Evolutionary conservation across 352 stramenopile species (phyloP).

Genomic region (Globisporangium radiosum): DNA sequence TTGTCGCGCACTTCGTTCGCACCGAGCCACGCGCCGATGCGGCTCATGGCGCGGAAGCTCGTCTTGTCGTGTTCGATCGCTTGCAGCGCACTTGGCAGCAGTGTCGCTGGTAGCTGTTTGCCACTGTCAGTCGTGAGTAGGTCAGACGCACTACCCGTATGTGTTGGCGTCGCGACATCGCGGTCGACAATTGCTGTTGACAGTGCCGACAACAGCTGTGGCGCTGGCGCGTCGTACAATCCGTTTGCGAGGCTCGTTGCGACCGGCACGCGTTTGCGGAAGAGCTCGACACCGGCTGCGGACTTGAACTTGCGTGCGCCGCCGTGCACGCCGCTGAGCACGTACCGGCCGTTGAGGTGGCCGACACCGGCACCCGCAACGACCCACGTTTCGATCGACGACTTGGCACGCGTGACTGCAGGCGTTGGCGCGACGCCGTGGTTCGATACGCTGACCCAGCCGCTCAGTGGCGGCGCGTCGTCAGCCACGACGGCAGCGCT

Average conservation of each 20-base stretch:
- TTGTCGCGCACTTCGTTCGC: constrained; percentile 46
- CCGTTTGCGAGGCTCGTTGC: constrained; percentile 36
- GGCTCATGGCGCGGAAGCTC: constrained; percentile 56
- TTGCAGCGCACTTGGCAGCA: constrained; percentile 29
- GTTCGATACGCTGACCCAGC: constrained; percentile 50
- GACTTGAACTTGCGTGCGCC: constrained; percentile 53
- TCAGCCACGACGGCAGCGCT: too few relatives aligned
- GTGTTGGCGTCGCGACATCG: background rate
- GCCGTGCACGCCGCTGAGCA: constrained; percentile 51
- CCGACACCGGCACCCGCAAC: constrained; percentile 41
- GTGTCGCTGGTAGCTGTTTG: background rate
- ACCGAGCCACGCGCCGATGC: constrained; percentile 55
- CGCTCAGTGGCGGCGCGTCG: constrained; percentile 27
- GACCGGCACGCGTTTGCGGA: constrained; percentile 51
- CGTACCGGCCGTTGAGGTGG: constrained; percentile 61
- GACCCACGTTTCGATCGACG: constrained; percentile 56
- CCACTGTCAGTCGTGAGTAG: background rate
- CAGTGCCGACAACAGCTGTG: background rate
- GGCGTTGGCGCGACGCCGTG: constrained; percentile 37
- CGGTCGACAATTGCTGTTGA: background rate
- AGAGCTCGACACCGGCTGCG: constrained; percentile 55
- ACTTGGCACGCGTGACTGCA: constrained; percentile 23
- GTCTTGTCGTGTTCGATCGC: constrained; percentile 33
- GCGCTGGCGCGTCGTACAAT: constrained; percentile 19
- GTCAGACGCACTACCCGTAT: background rate